phyloP scores from a whole-genome alignment of 2,329 filamentous ascomycete species.

The Claviceps pazoutovae region DNA sequence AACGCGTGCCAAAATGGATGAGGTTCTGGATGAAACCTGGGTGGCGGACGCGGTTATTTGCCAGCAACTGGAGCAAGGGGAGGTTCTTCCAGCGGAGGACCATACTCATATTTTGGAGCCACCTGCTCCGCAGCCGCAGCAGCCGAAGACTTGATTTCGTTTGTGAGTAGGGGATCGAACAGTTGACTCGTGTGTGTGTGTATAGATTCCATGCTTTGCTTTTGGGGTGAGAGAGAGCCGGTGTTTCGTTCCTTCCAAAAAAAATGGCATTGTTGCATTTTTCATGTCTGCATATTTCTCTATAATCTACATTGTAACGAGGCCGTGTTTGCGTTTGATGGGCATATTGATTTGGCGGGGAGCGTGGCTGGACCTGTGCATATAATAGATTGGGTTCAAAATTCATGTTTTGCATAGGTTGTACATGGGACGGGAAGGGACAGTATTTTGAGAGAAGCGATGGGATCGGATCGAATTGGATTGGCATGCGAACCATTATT shows the following conservation, averaged over 20 bases:
- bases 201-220: no score
- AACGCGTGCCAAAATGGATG: constrained; percentile 68
- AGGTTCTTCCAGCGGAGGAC: constrained; percentile 56
- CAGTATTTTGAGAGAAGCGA: not conserved
- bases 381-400: not conserved
- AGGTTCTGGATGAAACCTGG: constrained; percentile 83
- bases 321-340: not conserved
- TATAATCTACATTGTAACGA: no score
- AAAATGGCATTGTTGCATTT: not conserved
- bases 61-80: constrained; percentile 56
- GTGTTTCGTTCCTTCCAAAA: not conserved
- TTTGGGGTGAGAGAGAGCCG: not conserved
- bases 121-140: constrained; percentile 30
- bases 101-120: constrained; percentile 82
- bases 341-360: not conserved
- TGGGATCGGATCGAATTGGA: not conserved
- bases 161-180: no score
- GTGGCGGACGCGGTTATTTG: constrained; percentile 76
- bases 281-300: not conserved
- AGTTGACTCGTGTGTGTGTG: no score
- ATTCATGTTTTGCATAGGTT: not conserved
- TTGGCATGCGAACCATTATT: no score
- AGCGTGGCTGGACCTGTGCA: constrained; percentile 1
- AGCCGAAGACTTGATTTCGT: constrained; percentile 9
- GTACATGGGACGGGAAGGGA: not conserved